Evolutionary conservation across 2,329 filamentous ascomycete species (phyloP), one percentile per base, ranked within the genome.

Genomic region (Ophiosphaerella korrae): DNA sequence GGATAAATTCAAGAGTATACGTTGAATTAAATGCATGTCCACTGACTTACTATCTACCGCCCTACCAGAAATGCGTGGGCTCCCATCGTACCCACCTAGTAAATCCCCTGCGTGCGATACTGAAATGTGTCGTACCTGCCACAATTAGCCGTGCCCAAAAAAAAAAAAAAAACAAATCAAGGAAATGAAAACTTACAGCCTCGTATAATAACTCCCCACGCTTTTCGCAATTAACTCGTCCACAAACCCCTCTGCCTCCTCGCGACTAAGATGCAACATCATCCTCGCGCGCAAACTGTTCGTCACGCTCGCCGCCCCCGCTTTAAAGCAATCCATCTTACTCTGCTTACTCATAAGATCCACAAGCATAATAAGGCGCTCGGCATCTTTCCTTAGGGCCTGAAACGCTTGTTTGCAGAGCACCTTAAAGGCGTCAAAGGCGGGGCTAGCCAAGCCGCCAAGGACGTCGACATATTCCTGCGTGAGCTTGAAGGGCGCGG

Each of bases 71-170:
- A 21, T 21, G 18, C 18, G 18, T 21, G 18, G 18, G n/a, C n/a
- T 4, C 5, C 18, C 18, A 21, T 21, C 18, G 18, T 21, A 31
- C 12, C 14, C 11, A 26, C 23, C 75, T 83, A 93, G 75, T 93
- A 93, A 75, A 93, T 93, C 62, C 89, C 90, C 75, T 93, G 89
- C 32, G 90, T 92, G 67, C 90, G 85, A 76, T 93, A 93, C 78
- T 93, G 89, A 78, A 92, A 93, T 55, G 88, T 90, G 75, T 92
- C 88, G 68, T 92, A 91, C 75, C 88, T 90, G 55, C 8, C 26
- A n/a, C 29, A 3, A 26, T 67, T 43, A 72, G n/a, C 40, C 13
- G 11, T 39, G 16, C 42, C 34, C 26, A 16, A 7, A n/a, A 33
- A 12, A 12, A 7, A 23, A 12, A 13, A 38, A 7, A 21, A 2